These are phyloP conservation scores for Bondarzewia mesenterica DNA, from an alignment of 1,284 basidiomycete species.

Conservation along the genomic window DNA sequence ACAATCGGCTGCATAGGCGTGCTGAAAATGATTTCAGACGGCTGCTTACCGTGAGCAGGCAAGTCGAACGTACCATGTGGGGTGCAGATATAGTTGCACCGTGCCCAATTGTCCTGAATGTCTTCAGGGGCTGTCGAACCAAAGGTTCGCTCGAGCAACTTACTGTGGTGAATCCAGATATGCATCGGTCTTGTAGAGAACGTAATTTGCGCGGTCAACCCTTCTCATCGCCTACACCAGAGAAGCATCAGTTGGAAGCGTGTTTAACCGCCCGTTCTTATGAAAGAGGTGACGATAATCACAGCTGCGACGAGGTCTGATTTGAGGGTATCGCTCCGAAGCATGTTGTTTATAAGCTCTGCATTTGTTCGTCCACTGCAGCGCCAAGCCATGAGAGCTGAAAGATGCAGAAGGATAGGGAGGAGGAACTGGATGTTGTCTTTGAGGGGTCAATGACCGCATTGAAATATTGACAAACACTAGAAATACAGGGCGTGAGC, in stretches of 20 bases:
- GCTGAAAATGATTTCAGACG: conserved; percentile 33
- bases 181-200: conserved; percentile 41
- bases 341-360: conserved; percentile 69
- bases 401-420: too few species aligned
- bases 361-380: conserved; percentile 62
- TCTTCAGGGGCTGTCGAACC: neutral
- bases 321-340: conserved; percentile 42
- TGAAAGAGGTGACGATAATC: conserved; percentile 8
- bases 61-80: conserved; percentile 59
- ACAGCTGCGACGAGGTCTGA: conserved; percentile 43
- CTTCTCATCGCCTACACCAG: conserved; percentile 54
- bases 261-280: neutral
- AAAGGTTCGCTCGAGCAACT: conserved; percentile 19
- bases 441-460: too few species aligned
- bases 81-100: conserved; percentile 87
- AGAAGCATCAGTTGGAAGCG: conserved; percentile 1
- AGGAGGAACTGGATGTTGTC: too few species aligned
- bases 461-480: too few species aligned
- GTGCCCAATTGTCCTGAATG: conserved; percentile 58
- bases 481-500: neutral
- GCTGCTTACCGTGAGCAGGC: conserved; percentile 1
- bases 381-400: conserved; percentile 87
- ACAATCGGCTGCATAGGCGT: conserved; percentile 74
- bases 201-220: conserved; percentile 73
- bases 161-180: conserved; percentile 80